Conservation (phyloP, 148 eudicot genomes). For the Silene uniflora region DNA sequence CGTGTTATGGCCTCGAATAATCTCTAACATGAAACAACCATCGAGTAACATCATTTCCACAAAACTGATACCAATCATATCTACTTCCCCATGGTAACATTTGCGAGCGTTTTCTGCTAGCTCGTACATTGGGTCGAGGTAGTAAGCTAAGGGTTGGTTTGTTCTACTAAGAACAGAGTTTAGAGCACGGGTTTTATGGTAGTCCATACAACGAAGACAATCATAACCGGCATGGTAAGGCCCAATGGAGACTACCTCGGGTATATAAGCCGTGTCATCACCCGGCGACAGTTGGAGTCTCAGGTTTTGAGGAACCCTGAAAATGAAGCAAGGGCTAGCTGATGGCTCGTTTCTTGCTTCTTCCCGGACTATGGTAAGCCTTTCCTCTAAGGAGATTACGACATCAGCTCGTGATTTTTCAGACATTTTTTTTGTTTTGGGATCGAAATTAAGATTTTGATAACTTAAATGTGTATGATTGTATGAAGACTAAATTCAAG, state of each 20-base stretch:
- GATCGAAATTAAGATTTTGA: not conserved
- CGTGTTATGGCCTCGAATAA: not conserved
- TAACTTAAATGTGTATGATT: not conserved
- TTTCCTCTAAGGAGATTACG: not conserved
- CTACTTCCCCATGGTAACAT: not conserved
- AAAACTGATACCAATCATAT: not conserved
- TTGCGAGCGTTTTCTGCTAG: not conserved
- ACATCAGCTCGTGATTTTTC: not conserved
- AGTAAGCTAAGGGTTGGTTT: not conserved
- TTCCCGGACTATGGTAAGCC: not conserved
- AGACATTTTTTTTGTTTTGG: not conserved
- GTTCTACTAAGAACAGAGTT: not conserved
- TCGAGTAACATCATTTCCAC: not conserved
- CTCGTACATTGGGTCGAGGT: conserved; percentile 1
- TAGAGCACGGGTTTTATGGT: not conserved
- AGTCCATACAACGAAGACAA: not conserved
- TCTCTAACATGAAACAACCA: conserved; percentile 1
- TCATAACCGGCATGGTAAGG: not conserved
- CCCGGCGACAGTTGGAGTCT: conserved; percentile 3
- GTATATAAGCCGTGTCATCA: not conserved
- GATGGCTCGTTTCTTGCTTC: not conserved
- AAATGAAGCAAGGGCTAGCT: not conserved
- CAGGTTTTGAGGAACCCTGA: not conserved
- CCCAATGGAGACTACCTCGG: not conserved
- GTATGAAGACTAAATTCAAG: not conserved